phyloP scores from a whole-genome alignment of 2,329 filamentous ascomycete species.

The Fusarium citri region DNA sequence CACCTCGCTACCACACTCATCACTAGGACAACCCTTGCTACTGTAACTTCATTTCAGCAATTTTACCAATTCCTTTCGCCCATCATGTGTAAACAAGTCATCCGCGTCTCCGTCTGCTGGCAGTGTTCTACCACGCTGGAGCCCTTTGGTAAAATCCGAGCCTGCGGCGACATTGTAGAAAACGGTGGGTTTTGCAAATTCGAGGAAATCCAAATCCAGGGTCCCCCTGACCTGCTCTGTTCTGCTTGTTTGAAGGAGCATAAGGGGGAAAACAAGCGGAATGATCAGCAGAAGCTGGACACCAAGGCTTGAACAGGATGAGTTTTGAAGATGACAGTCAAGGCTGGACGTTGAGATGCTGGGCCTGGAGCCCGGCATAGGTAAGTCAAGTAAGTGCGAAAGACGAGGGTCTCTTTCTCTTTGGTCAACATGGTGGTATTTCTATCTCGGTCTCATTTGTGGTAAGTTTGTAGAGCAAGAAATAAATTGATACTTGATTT shows the following conservation, averaged over 20 bases:
- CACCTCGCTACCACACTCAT: background rate
- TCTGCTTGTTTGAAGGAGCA: background rate
- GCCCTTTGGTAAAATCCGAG: slow-evolving; percentile 10
- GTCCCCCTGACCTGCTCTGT: slow-evolving; percentile 16
- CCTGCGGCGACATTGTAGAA: background rate
- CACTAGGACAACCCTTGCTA: background rate
- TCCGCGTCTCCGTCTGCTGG: slow-evolving; percentile 11
- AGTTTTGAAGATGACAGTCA: background rate
- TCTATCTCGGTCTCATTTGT: background rate
- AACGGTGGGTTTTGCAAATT: background rate
- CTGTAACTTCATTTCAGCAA: background rate
- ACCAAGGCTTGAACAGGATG: background rate
- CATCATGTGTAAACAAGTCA: slow-evolving; percentile 19
- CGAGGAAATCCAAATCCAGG: background rate
- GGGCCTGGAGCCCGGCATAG: background rate
- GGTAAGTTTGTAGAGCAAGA: background rate
- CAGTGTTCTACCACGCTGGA: slow-evolving; percentile 4
- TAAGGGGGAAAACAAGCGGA: slow-evolving; percentile 12
- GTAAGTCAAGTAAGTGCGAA: background rate
- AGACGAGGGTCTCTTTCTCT: background rate
- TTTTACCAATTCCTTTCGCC: background rate
- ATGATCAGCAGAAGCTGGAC: slow-evolving; percentile 5
- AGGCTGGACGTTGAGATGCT: background rate
- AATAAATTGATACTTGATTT: background rate
- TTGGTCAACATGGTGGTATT: background rate